Base-by-base conservation (phyloP, 257 asterid species). In the Fraxinus pennsylvanica region DNA sequence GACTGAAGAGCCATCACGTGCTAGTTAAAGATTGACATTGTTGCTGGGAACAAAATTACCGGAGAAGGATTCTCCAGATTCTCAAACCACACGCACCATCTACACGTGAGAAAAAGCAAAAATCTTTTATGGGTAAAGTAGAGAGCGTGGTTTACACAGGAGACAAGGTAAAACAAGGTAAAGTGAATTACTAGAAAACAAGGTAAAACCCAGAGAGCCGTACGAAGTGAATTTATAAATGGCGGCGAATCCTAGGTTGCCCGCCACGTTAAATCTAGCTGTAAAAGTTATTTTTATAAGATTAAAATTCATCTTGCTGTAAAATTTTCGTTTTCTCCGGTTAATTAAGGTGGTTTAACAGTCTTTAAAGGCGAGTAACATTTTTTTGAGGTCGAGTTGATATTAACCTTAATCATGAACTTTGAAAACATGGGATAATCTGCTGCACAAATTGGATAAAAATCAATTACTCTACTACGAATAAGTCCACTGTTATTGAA, bases 181-280 rank as follows among this genome's bases (percentile, higher is more conserved):
- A 73, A 80, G 84, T 85, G 86, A 71, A 82, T 76, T 75, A 81
- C 83, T 84, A 80, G 78, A 74, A 82, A 73, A 82, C 78, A 85
- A 77, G 87, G 91, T 88, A 81, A 88, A 84, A 81, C 86, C 91
- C 85, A 79, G 83, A 85, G 85, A 71, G 73, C 90, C 88, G 90
- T 87, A 92, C 93, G 63, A 32, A 77, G 68, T 74, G 68, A 57
- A 87, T 72, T 43, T 82, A 73, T 80, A 84, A 82, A 87, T 87
- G 93, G 90, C 90, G 91, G 87, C 88, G 80, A 74, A 66, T 82
- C 78, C 92, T 73, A 92, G 89, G 92, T 81, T 90, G 90, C 90
- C 86, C 90, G 85, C 91, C 97, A 87, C 90, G 92, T 89, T 92
- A 86, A 82, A 81, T 79, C 77, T 78, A 86, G 91, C 96, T 86